Evolutionary conservation across 208 protist genomes (phyloP).

Genomic region (Trichomonas tenax): DNA sequence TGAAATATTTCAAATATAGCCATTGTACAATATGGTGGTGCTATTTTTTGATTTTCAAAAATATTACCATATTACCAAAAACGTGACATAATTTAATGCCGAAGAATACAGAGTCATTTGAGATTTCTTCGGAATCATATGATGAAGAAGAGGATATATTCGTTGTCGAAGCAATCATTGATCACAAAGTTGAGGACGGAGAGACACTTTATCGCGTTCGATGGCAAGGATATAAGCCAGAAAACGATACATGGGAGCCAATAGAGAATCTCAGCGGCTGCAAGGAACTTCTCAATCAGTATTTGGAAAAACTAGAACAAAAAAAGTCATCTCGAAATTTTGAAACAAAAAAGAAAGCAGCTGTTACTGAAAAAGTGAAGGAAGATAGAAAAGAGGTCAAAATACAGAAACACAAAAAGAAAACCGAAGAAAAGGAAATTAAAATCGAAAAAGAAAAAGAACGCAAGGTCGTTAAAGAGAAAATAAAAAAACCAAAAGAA

Average conservation of each 20-base stretch:
- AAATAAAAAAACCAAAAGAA: neutral
- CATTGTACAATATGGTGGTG: too few relatives aligned
- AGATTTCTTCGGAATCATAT: neutral
- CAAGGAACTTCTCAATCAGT: neutral
- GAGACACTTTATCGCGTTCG: neutral
- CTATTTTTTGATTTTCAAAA: too few relatives aligned
- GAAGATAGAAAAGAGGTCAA: neutral
- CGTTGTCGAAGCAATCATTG: slow-evolving; percentile 24
- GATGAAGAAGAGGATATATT: slow-evolving; percentile 21
- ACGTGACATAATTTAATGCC: too few relatives aligned
- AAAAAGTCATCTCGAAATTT: neutral
- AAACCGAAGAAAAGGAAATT: neutral
- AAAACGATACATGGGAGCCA: slow-evolving; percentile 17
- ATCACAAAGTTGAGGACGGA: slow-evolving; percentile 1
- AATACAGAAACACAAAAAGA: neutral
- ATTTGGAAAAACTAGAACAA: neutral
- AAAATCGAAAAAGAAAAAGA: neutral
- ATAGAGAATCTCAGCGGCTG: slow-evolving; percentile 5
- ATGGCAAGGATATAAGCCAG: neutral
- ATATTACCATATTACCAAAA: too few relatives aligned
- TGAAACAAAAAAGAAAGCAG: neutral
- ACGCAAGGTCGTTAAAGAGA: neutral
- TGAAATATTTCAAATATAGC: too few relatives aligned
- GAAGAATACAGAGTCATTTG: neutral
- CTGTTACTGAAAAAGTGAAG: neutral